Conservation (phyloP, 83 land plant genomes). For the Picea mariana region DNA sequence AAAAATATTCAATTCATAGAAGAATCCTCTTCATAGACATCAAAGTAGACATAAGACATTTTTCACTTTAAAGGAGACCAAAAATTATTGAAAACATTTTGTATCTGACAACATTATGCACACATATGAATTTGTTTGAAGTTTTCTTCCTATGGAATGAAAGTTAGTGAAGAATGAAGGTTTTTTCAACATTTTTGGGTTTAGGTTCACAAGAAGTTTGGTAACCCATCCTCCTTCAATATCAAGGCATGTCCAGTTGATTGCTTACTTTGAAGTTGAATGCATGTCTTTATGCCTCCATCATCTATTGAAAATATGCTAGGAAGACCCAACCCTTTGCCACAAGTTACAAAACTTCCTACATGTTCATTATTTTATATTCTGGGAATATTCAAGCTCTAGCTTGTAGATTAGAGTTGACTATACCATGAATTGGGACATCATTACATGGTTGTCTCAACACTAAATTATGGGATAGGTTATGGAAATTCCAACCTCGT, state of each 20-base stretch:
- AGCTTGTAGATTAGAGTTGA: background rate
- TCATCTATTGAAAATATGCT: background rate
- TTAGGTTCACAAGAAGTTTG: conserved; percentile 14
- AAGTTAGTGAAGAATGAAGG: too few species aligned
- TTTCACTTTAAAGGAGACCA: too few species aligned
- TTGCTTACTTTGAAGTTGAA: background rate
- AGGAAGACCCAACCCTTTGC: background rate
- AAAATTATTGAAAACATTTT: too few species aligned
- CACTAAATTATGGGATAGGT: conserved; percentile 1
- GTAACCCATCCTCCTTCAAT: background rate
- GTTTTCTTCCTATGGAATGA: too few species aligned
- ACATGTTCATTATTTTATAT: background rate
- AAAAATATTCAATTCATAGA: too few species aligned
- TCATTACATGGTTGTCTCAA: conserved; percentile 1
- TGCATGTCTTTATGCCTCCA: background rate
- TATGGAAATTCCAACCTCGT: conserved; percentile 1
- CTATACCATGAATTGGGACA: background rate
- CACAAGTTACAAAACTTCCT: background rate
- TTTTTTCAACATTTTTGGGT: too few species aligned
- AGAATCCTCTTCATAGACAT: too few species aligned
- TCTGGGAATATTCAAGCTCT: background rate
- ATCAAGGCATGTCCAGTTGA: background rate
- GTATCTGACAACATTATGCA: too few species aligned
- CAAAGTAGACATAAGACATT: too few species aligned
- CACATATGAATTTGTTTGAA: too few species aligned